A percentile compares a stretch with the other conserved stretches of the same genome.
Evolutionary conservation across 1,284 basidiomycete species (phyloP).

Genomic region (Fomes fomentarius): DNA sequence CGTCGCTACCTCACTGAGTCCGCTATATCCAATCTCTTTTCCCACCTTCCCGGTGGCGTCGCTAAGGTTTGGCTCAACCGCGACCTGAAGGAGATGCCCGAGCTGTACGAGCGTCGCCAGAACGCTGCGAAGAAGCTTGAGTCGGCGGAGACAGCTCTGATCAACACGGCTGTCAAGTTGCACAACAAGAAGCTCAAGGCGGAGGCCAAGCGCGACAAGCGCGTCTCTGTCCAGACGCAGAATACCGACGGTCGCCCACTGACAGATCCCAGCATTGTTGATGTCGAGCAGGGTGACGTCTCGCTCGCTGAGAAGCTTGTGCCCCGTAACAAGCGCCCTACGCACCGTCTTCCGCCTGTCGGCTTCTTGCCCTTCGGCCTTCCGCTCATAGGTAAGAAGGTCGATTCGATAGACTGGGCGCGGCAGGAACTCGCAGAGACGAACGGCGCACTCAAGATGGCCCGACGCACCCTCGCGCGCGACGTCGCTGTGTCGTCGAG

Average conservation of each 20-base stretch:
- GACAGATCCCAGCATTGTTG: conserved; percentile 42
- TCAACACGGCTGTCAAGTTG: conserved; percentile 76
- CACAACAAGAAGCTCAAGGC: conserved; percentile 52
- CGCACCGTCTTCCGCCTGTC: conserved; percentile 68
- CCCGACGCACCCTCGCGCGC: conserved; percentile 40
- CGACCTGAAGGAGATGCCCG: conserved; percentile 84
- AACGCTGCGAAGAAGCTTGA: conserved; percentile 83
- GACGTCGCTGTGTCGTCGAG: conserved; percentile 32
- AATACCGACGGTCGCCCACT: conserved; percentile 43
- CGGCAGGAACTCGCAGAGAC: conserved; percentile 68
- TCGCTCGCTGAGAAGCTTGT: conserved; percentile 60
- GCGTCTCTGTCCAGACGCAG: conserved; percentile 18
- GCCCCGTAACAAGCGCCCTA: conserved; percentile 74
- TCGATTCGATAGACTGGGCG: conserved; percentile 93
- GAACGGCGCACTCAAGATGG: conserved; percentile 53
- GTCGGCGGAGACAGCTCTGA: conserved; percentile 77
- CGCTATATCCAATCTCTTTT: conserved; percentile 71
- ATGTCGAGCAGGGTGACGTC: conserved; percentile 49
- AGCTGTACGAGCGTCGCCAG: conserved; percentile 79
- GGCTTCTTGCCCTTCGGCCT: conserved; percentile 60
- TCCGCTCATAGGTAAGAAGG: conserved; percentile 78
- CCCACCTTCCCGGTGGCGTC: conserved; percentile 82
- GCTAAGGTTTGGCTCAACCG: conserved; percentile 90
- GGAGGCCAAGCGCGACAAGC: conserved; percentile 36
- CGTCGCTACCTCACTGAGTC: conserved; percentile 68